Percentiles rank a stretch among this genome's conserved stretches.
Evolutionary conservation across 139 green algal species (phyloP).

Genomic region (Choricystis sp.): DNA sequence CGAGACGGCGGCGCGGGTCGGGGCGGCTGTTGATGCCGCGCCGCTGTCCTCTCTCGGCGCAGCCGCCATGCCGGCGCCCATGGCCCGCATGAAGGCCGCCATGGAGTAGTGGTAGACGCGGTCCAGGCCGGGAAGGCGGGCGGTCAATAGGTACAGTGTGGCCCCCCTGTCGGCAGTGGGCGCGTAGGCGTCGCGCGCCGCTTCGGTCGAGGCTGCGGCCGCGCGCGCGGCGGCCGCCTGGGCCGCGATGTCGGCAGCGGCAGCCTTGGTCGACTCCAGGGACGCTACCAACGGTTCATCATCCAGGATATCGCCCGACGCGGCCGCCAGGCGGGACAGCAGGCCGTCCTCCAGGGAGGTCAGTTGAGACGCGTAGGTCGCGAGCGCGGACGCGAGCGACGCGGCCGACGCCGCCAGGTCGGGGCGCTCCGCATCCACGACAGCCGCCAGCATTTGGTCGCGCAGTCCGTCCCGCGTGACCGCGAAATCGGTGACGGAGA

Average conservation of each 20-base stretch:
- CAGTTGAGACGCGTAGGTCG: slow-evolving; percentile 70
- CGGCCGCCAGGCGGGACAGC: slow-evolving; percentile 21
- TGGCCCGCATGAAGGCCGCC: slow-evolving; percentile 72
- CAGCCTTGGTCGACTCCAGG: slow-evolving; percentile 82
- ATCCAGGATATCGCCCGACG: slow-evolving; percentile 79
- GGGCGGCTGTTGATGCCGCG: too few relatives aligned
- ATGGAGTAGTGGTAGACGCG: slow-evolving; percentile 86
- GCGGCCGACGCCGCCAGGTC: slow-evolving; percentile 56
- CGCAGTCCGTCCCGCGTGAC: slow-evolving; percentile 78
- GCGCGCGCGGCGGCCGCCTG: slow-evolving; percentile 58
- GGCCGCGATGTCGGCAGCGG: slow-evolving; percentile 61
- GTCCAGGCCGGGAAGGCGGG: slow-evolving; percentile 70
- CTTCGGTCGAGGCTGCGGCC: slow-evolving; percentile 24
- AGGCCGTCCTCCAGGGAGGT: slow-evolving; percentile 77
- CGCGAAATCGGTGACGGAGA: slow-evolving; percentile 79
- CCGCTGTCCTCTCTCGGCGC: slow-evolving; percentile 4
- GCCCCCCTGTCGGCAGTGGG: slow-evolving; percentile 62
- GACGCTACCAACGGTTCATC: slow-evolving; percentile 80
- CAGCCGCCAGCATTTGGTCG: slow-evolving; percentile 72
- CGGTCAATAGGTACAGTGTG: slow-evolving; percentile 80
- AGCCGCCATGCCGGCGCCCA: slow-evolving; percentile 67
- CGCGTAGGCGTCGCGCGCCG: slow-evolving; percentile 53
- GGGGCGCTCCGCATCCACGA: slow-evolving; percentile 66
- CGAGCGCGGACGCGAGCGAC: slow-evolving; percentile 50
- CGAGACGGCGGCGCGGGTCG: slow-evolving; percentile 11